phyloP scores from a whole-genome alignment of 805 yeast species.

The Candida golubevii region DNA sequence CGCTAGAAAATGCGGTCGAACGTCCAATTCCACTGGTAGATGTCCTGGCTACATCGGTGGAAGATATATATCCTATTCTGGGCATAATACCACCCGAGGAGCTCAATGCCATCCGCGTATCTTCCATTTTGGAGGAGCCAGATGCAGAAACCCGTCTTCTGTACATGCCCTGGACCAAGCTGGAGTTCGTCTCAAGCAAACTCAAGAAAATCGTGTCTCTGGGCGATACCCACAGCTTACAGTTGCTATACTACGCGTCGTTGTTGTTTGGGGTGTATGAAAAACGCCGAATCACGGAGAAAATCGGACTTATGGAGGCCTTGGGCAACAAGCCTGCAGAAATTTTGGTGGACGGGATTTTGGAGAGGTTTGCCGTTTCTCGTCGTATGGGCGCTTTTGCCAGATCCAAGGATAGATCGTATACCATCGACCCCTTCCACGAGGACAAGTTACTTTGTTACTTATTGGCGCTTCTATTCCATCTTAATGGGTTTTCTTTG shows the following conservation, averaged over 20 bases:
- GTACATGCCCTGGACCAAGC: slow-evolving; percentile 52
- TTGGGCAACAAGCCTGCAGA: slow-evolving; percentile 69
- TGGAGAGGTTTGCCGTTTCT: slow-evolving; percentile 63
- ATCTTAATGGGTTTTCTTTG: slow-evolving; percentile 68
- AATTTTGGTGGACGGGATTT: slow-evolving; percentile 61
- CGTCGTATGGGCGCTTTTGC: slow-evolving; percentile 50
- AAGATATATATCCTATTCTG: slow-evolving; percentile 73
- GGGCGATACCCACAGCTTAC: slow-evolving; percentile 53
- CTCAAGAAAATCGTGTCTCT: slow-evolving; percentile 34
- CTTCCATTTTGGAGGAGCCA: slow-evolving; percentile 53
- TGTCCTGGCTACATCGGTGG: slow-evolving; percentile 74
- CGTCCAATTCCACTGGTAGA: slow-evolving; percentile 83
- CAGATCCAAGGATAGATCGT: slow-evolving; percentile 71
- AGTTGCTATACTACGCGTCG: slow-evolving; percentile 75
- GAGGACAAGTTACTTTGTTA: slow-evolving; percentile 85
- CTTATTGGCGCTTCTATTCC: slow-evolving; percentile 67
- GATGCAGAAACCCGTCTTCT: slow-evolving; percentile 46
- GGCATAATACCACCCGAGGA: slow-evolving; percentile 65
- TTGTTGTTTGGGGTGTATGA: slow-evolving; percentile 75
- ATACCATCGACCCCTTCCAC: slow-evolving; percentile 76
- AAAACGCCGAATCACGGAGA: slow-evolving; percentile 58
- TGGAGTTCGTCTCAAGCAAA: slow-evolving; percentile 51
- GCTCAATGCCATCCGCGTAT: slow-evolving; percentile 52
- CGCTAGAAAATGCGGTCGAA: slow-evolving; percentile 52
- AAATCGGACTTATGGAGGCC: slow-evolving; percentile 55